These are phyloP conservation scores for Amanita brunnescens DNA, from an alignment of 768 basidiomycete species.

Conservation along the genomic window DNA sequence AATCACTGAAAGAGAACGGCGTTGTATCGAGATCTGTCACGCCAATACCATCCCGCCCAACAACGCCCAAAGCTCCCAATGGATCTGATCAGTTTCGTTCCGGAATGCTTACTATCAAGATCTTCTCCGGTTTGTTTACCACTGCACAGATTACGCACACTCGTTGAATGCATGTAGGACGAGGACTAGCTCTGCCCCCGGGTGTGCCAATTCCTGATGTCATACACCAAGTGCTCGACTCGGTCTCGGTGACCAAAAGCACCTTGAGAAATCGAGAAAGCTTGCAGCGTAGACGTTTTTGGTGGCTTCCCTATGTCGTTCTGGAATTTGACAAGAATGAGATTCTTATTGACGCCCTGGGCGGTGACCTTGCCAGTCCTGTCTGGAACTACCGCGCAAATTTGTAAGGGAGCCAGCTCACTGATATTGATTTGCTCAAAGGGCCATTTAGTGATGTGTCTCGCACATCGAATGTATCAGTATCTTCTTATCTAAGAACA, in stretches of 20 bases:
- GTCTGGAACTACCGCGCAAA: slow-evolving; percentile 95
- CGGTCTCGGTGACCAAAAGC: slow-evolving; percentile 42
- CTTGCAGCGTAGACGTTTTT: slow-evolving; percentile 85
- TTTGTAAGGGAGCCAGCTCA: slow-evolving; percentile 54
- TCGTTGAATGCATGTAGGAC: slow-evolving; percentile 38
- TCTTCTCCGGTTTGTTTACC: slow-evolving; percentile 70
- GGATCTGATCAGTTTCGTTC: slow-evolving; percentile 63
- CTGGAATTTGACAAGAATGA: slow-evolving; percentile 99
- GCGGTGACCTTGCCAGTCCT: slow-evolving; percentile 84
- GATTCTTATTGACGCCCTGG: slow-evolving; percentile 90
- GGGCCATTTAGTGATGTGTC: slow-evolving; percentile 73
- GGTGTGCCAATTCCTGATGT: slow-evolving; percentile 75
- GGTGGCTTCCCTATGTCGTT: slow-evolving; percentile 97
- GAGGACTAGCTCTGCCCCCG: slow-evolving; percentile 72
- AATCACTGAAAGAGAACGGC: slow-evolving; percentile 61
- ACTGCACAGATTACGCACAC: slow-evolving; percentile 5
- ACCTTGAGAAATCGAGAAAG: slow-evolving; percentile 79
- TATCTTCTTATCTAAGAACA: slow-evolving; percentile 88
- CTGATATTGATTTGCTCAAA: neutral
- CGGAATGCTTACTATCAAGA: slow-evolving; percentile 91
- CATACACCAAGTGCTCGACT: slow-evolving; percentile 71
- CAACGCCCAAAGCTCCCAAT: slow-evolving; percentile 56
- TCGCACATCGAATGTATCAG: slow-evolving; percentile 83
- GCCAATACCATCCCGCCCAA: slow-evolving; percentile 75
- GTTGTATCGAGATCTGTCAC: slow-evolving; percentile 70